Base-by-base conservation (phyloP, 139 green algal genomes). In the Chlamydomonas eustigma region DNA sequence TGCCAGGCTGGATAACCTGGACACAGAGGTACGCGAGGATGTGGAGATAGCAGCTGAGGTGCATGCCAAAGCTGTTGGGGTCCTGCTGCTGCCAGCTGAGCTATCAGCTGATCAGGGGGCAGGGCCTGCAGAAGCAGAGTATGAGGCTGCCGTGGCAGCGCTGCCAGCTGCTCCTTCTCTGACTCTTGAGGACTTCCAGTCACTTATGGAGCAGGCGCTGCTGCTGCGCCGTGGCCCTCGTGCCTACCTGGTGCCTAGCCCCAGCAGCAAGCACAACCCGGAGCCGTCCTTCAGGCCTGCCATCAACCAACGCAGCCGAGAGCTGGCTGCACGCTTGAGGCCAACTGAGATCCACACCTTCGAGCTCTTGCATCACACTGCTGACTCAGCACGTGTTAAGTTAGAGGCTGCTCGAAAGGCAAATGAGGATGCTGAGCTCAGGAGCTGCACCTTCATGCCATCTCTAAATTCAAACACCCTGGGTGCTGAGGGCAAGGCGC, bases 211-310 rank as follows among this genome's bases (percentile, higher is more conserved):
- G 74, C 82, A 86, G 25, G 89, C 88, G 28, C 76, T 91, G 50
- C 3, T 22, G 39, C 31, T 51, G 50, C 37, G 64, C 12, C 80
- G 78, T 35, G 76, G 79, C n/a, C 81, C 80, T 0, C 77, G 88
- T 3, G 74, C 85, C 30, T 94, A 94, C 81, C 84, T 93, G 69
- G 80, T 91, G 68, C 89, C 89, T 31, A 83, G 81, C 38, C 83
- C 85, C 3, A 58, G 63, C 25, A 34, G 12, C 52, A 68, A 68
- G 52, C 4, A 22, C 12, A 22, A 68, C 12, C 12, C 22, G 4
- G 12, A 68, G 37, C 82, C 85, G 64, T 87, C 76, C 30, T 93
- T 92, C 85, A 76, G 77, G 50, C 90, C 90, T 12, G 63, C 64
- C 51, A 90, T 93, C 63, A 85, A 90, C 74, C 35, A 72, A 25